These are phyloP conservation scores for Backusella parvicylindrica DNA, from an alignment of 192 early-diverging fungal genomes.

Conservation along the genomic window DNA sequence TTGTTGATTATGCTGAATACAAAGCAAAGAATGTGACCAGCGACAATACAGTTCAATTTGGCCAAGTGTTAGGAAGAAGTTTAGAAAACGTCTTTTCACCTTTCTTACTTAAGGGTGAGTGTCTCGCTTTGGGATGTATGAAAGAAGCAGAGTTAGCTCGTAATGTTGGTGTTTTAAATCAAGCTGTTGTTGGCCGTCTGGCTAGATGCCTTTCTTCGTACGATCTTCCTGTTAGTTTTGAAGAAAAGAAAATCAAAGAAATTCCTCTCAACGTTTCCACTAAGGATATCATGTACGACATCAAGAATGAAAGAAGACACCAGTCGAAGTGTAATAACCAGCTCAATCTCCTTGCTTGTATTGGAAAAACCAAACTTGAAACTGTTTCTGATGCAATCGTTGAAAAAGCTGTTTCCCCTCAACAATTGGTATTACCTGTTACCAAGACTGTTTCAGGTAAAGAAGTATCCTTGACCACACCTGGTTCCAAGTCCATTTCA, in stretches of 20 bases:
- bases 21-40: not conserved
- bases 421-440: conserved; percentile 62
- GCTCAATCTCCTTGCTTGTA: conserved; percentile 81
- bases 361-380: conserved; percentile 82
- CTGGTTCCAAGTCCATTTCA: conserved; percentile 96
- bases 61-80: conserved; percentile 93
- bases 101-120: conserved; percentile 92
- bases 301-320: conserved; percentile 95
- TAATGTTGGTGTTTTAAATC: conserved; percentile 78
- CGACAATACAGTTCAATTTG: conserved; percentile 70
- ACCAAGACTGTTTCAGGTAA: conserved; percentile 34
- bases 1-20: not conserved
- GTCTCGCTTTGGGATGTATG: conserved; percentile 92
- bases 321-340: conserved; percentile 78
- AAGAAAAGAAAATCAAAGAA: conserved; percentile 71
- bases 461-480: conserved; percentile 65
- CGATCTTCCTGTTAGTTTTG: conserved; percentile 79
- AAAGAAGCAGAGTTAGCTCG: conserved; percentile 93
- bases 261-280: conserved; percentile 61
- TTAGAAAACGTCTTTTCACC: conserved; percentile 90
- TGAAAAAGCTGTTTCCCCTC: conserved; percentile 71
- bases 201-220: conserved; percentile 81
- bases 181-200: conserved; percentile 84
- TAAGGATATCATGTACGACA: conserved; percentile 83
- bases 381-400: conserved; percentile 81